These are phyloP conservation scores for Solanum bulbocastanum DNA, from an alignment of 257 asterid genomes.

Conservation along the genomic window DNA sequence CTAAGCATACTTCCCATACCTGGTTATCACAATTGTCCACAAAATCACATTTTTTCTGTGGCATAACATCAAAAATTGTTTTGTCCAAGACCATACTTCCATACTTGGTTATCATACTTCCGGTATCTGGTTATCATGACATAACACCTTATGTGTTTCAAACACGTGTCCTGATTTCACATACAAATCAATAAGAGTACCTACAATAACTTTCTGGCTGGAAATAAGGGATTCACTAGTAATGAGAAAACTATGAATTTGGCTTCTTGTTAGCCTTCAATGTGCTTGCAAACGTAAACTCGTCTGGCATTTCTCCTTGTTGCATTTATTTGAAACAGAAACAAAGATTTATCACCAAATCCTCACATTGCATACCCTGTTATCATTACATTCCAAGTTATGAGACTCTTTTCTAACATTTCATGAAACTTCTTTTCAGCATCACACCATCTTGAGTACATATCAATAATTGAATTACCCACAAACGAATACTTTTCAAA, in stretches of 20 bases:
- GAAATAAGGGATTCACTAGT: conserved; percentile 28
- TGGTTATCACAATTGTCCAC: conserved; percentile 47
- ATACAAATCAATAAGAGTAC: conserved; percentile 50
- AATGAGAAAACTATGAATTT: conserved; percentile 38
- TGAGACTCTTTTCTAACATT: conserved; percentile 27
- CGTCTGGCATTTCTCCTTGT: conserved; percentile 41
- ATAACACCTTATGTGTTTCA: conserved; percentile 27
- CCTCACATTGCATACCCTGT: conserved; percentile 32
- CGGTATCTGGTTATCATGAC: no score
- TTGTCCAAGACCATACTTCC: conserved; percentile 7
- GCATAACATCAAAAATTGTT: conserved; percentile 23
- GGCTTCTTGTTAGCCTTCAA: conserved; percentile 53
- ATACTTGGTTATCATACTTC: no score
- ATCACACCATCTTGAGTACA: conserved; percentile 37
- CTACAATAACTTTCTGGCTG: conserved; percentile 27
- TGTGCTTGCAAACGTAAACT: conserved; percentile 43
- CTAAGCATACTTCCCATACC: conserved; percentile 45
- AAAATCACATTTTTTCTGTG: conserved; percentile 25
- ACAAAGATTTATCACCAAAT: conserved; percentile 22
- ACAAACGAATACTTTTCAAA: conserved; percentile 35
- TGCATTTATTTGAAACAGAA: conserved; percentile 27
- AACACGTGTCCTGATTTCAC: conserved; percentile 32
- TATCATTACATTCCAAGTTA: conserved; percentile 53
- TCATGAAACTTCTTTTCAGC: conserved; percentile 34
- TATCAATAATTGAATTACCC: conserved; percentile 45